phyloP scores from a whole-genome alignment of 306 rosid species.

The Prunus armeniaca region DNA sequence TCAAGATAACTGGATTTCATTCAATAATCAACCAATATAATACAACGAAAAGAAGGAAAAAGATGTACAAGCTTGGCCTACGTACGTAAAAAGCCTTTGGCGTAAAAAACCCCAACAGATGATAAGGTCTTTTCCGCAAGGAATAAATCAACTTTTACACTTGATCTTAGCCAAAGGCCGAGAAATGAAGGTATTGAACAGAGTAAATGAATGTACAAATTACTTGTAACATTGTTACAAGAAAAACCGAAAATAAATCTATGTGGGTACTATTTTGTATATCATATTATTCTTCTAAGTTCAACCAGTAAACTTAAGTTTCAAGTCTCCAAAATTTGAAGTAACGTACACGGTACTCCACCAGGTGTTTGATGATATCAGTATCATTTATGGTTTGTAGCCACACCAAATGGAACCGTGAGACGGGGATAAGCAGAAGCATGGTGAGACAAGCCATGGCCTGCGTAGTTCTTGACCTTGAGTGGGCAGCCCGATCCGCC shows the following conservation, averaged over 20 bases:
- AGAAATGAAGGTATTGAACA: not conserved
- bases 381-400: conserved; percentile 16
- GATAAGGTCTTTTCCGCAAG: not conserved
- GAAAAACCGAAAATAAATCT: not conserved
- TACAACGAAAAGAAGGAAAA: too few relatives aligned
- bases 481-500: conserved; percentile 57
- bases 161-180: not conserved
- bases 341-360: not conserved
- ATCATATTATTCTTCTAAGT: not conserved
- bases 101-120: too few relatives aligned
- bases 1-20: too few relatives aligned
- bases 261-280: not conserved
- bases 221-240: not conserved
- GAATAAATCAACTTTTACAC: not conserved
- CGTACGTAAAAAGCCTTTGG: too few relatives aligned
- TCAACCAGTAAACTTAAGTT: not conserved
- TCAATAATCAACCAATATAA: too few relatives aligned
- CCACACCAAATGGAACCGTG: conserved; percentile 30
- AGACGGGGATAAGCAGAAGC: conserved; percentile 33
- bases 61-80: too few relatives aligned
- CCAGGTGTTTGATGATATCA: not conserved
- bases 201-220: conserved; percentile 7
- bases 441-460: not conserved
- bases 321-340: too few relatives aligned
- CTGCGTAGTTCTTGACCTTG: conserved; percentile 37